Evolutionary conservation across 2,329 filamentous ascomycete species (phyloP), one percentile per base, ranked within the genome.

Genomic region (Clarireedia hainanense): DNA sequence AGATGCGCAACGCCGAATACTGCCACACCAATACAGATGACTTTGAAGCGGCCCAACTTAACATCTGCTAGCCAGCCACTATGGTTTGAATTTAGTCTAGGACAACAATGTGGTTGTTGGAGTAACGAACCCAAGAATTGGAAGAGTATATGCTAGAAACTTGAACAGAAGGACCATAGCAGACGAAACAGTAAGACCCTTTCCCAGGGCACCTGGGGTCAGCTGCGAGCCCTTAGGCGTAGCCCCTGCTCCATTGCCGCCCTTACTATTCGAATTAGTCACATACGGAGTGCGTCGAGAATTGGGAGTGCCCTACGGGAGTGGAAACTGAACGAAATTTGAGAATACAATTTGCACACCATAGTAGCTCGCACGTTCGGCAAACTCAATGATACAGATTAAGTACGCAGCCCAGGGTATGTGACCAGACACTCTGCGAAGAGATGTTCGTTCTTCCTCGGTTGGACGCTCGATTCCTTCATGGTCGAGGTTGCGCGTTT

Each of bases 311-410:
- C 27, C 50, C 20, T 57, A 57, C 42, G 82, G 83, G 4, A 86
- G 66, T 3, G 79, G 77, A 14, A 79, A 78, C 61, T 86, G 79
- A 64, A 86, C 77, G 61, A 79, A 86, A 67, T 86, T 87, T 60
- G 74, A 75, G 65, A 84, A 82, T 5, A 68, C 71, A 1, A 75
- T 77, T 46, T 80, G 79, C 3, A 83, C 84, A 52, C 86, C 86
- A 67, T 90, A 90, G 79, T 88, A 90, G 17, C 83, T 86, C 72
- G 88, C 89, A 47, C 87, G 83, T 73, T 90, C 87, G 72, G 84
- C 87, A 57, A 89, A 74, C 72, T 91, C 87, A 59, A 86, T 80
- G 59, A 89, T 83, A 49, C 85, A 86, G 57, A 91, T 80, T 34
- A 84, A 84, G 72, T 83, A 90, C 56, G 85, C 80, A 52, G 76